These are phyloP conservation scores for Ascochyta fabae DNA, from an alignment of 2,329 filamentous ascomycete genomes.

Conservation along the genomic window DNA sequence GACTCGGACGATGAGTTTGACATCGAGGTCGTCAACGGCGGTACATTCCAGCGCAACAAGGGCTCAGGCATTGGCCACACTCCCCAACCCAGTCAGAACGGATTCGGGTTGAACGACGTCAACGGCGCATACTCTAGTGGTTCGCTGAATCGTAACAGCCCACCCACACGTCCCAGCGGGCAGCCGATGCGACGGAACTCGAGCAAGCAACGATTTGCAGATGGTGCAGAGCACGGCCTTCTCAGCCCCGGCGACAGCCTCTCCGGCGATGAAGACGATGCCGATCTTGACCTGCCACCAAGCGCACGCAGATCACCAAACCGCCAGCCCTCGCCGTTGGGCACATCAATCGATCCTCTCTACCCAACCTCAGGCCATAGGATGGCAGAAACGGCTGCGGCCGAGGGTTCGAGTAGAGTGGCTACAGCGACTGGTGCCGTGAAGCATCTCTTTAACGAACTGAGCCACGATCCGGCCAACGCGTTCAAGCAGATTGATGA, in stretches of 20 bases:
- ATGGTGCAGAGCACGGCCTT: constrained; percentile 62
- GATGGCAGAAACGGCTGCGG: constrained; percentile 20
- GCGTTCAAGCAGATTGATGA: constrained; percentile 94
- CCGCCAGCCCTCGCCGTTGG: constrained; percentile 40
- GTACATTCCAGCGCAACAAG: constrained; percentile 80
- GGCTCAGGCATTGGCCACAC: constrained; percentile 79
- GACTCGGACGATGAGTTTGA: constrained; percentile 99
- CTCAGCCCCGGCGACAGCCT: constrained; percentile 57
- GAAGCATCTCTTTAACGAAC: constrained; percentile 76
- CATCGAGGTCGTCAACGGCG: constrained; percentile 74
- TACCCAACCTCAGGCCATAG: constrained; percentile 52
- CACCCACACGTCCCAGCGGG: constrained; percentile 49
- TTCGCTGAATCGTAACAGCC: constrained; percentile 59
- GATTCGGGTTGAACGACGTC: constrained; percentile 62
- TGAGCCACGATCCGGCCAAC: constrained; percentile 84
- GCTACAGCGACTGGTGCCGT: constrained; percentile 79
- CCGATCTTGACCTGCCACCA: constrained; percentile 67
- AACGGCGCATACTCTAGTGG: constrained; percentile 64
- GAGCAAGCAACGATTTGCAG: constrained; percentile 55
- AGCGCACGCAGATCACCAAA: constrained; percentile 58
- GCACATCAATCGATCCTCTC: constrained; percentile 27
- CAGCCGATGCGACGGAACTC: constrained; percentile 61
- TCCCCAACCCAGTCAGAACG: constrained; percentile 63
- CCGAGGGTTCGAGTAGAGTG: constrained; percentile 39
- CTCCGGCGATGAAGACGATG: constrained; percentile 59